Base-by-base conservation (phyloP, 495 filamentous ascomycete genomes). In the Penicillium waksmanii region DNA sequence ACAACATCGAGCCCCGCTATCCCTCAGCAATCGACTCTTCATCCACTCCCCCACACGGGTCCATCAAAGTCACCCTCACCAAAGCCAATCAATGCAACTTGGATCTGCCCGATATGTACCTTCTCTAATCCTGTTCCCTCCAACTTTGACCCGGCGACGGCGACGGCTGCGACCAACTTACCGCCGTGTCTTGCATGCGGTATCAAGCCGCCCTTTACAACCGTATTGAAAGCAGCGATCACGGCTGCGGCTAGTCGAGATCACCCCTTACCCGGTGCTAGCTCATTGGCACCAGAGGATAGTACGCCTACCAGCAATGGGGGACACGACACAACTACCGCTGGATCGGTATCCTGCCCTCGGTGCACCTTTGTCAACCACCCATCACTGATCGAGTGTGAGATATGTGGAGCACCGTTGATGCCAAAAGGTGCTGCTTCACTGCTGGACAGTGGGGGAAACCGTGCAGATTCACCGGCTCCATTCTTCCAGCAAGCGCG, bases 41-140 rank as follows among this genome's bases (percentile, higher is more conserved):
- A 66, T 36, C 47, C 66, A 13, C 49, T 48, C 11, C 58, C 69
- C 23, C 69, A 66, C 10, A 51, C 63, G 8, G 60, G 53, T 8
- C 33, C 36, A 10, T 51, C 67, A 10, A 66, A 66, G n/a, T 62
- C 61, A 13, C 54, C 66, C 3, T 61, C 76, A 31, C 66, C 73
- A 7, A 70, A 74, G 36, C 66, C 67, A 12, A 62, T 74, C 43
- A 84, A 78, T 66, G 93, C 90, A 4, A 96, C 93, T n/a, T 98
- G 95, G 95, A 87, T 98, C 47, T 98, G 96, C 77, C 89, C 91
- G 3, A 98, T 98, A 68, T 98, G 95, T 76, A 92, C 90, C 46
- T 94, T 96, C 69, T 96, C 95, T n/a, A 99, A 99, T 66, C 89
- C 91, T 0, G 84, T 98, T 2, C 93, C 95, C 1, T 89, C 89